A percentile compares a stretch with the other conserved stretches of the same genome.
These are phyloP conservation scores for Entomortierella parvispora DNA, from an alignment of 192 early-diverging fungal species.

Conservation along the genomic window DNA sequence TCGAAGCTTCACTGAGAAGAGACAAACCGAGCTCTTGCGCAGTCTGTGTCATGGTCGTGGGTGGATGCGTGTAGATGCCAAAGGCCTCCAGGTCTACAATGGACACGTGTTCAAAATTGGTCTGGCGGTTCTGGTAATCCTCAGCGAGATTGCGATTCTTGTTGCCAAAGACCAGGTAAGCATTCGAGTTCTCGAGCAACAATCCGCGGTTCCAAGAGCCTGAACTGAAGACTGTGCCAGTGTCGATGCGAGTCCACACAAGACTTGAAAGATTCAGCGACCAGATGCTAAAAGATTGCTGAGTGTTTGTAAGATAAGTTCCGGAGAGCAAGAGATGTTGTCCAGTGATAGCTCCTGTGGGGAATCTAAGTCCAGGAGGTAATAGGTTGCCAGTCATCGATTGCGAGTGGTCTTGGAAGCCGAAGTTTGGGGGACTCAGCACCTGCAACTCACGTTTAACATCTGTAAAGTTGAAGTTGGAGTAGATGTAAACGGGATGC, in stretches of 20 bases:
- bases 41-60: conserved; percentile 52
- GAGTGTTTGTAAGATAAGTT: conserved; percentile 71
- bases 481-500: conserved; percentile 70
- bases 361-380: conserved; percentile 81
- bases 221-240: conserved; percentile 69
- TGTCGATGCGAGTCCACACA: conserved; percentile 70
- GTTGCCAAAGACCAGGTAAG: conserved; percentile 76
- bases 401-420: conserved; percentile 69
- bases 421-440: conserved; percentile 64
- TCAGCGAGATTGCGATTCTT: conserved; percentile 69
- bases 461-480: conserved; percentile 80
- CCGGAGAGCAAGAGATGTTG: conserved; percentile 74
- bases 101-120: conserved; percentile 76
- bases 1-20: conserved; percentile 54
- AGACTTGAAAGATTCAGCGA: conserved; percentile 64
- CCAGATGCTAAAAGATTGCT: conserved; percentile 76
- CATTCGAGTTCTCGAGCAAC: conserved; percentile 66
- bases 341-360: conserved; percentile 71
- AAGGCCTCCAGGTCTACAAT: conserved; percentile 77
- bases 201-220: conserved; percentile 81
- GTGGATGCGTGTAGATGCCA: conserved; percentile 65
- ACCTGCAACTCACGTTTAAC: conserved; percentile 76
- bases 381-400: conserved; percentile 69
- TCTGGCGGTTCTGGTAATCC: conserved; percentile 79
- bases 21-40: conserved; percentile 61